Conservation (phyloP, 305 asterid species). For the Fraxinus angustifolia region DNA sequence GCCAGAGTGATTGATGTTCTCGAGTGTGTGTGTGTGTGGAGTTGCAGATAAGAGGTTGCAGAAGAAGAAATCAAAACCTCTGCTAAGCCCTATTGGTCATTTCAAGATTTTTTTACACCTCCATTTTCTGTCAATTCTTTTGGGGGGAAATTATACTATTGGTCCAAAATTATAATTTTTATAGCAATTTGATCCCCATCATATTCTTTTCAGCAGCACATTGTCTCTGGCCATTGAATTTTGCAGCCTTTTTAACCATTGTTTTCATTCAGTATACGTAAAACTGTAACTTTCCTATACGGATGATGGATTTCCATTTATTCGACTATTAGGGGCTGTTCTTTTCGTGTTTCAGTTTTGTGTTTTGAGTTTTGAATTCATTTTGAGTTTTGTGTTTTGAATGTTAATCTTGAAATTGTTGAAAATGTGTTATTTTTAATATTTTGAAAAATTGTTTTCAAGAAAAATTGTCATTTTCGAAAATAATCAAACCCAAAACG, state of each 20-base stretch:
- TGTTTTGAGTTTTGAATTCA: too few species aligned
- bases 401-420: too few species aligned
- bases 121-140: not conserved
- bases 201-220: not conserved
- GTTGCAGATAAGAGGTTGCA: slow-evolving; percentile 21
- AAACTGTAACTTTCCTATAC: not conserved
- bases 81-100: slow-evolving; percentile 45
- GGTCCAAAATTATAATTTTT: not conserved
- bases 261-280: not conserved
- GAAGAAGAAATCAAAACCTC: slow-evolving; percentile 39
- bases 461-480: too few species aligned
- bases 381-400: too few species aligned
- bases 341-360: too few species aligned
- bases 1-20: slow-evolving; percentile 47
- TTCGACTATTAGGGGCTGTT: not conserved
- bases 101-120: not conserved
- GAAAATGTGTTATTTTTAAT: too few species aligned
- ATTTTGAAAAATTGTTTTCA: too few species aligned
- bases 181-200: not conserved
- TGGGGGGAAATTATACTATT: not conserved
- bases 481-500: too few species aligned
- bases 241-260: not conserved
- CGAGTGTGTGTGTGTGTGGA: not conserved
- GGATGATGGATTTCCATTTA: not conserved
- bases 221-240: not conserved